Base-by-base conservation (phyloP, 2,329 filamentous ascomycete species). In the Neofusicoccum laricinum region DNA sequence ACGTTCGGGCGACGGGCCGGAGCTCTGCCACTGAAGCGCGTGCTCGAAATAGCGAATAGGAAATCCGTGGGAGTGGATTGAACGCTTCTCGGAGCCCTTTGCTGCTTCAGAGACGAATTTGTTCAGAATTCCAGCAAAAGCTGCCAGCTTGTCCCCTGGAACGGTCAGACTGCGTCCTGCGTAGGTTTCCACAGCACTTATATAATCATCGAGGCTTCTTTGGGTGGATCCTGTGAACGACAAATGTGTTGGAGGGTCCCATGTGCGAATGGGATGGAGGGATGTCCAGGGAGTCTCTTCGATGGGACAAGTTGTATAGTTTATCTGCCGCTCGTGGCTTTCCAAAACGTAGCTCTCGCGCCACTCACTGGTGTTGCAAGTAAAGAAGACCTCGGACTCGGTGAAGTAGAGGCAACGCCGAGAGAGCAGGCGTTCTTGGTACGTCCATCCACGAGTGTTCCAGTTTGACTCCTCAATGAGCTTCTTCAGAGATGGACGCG, bases 391-490 rank as follows among this genome's bases (percentile, higher is more conserved):
- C 15, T 46, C 30, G 11, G 38, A 6, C n/a, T 1, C 2, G 2
- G 45, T 49, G 15, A 65, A 65, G 30, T 51, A 65, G 25, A 65
- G 34, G 6, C 46, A 51, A 15, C 63, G 55, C 1, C 17, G 15
- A 12, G 63, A 65, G 10, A 65, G 48, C 11, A 14, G 41, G 7
- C 38, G 45, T 38, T 65, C 63, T 21, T 65, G 63, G 15, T 51
- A 65, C 14, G 63, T 65, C 63, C 63, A 65, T 10, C 55, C 63
- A 4, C 57, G 15, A 5, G 63, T 62, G n/a, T 34, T 43, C 55
- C 48, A 65, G 8, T 30, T 10, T 1, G 63, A 62, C 6, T 10
- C 25, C 25, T 30, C 25, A 30, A 30, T 30, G 25, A 30, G 25
- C 4, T 30, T 30, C 25, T 30, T 30, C 25, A 30, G 25, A 30